Base-by-base conservation (phyloP, 2,329 filamentous ascomycete species). In the Fusarium scirpi region DNA sequence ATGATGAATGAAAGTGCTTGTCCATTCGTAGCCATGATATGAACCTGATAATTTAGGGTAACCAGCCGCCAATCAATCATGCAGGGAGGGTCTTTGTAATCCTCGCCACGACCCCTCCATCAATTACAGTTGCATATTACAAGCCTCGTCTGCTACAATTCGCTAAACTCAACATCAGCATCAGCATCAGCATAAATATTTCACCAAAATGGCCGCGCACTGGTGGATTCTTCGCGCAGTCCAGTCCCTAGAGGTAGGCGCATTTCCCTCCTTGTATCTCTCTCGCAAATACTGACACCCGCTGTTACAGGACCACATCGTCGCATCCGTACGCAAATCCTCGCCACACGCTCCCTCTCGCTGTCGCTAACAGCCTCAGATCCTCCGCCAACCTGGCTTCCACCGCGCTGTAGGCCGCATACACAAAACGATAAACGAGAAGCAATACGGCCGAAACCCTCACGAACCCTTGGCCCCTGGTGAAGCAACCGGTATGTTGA, bases 361-460 rank as follows among this genome's bases (percentile, higher is more conserved):
- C 61, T 53, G 18, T 13, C 43, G 46, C 67, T 56, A 49, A 68
- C 70, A 54, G 68, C 7, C 32, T 6, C 38, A 86, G 83, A 84
- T 88, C 58, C 83, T 88, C 18, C 80, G 81, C 25, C 85, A 81
- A 18, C 85, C 85, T 2, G 78, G 79, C 11, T 88, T 87, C 73
- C 86, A 88, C 66, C 82, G 82, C 65, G 82, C 81, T 6, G 86
- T 88, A 41, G 83, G 84, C 10, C 80, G 82, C n/a, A 84, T 88
- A 34, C 86, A 88, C 62, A 81, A 82, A 16, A 79, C 76, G 6
- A 81, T 88, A 40, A 77, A 88, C 71, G 85, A 87, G 65, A 75
- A 78, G 20, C 80, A 81, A 46, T 68, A 87, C 65, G 86, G 86
- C 12, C 82, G 84, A 25, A 80, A 85, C 56, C 85, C 86, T 0